phyloP scores from a whole-genome alignment of 140 eudicot species.

The Cichorium intybus region DNA sequence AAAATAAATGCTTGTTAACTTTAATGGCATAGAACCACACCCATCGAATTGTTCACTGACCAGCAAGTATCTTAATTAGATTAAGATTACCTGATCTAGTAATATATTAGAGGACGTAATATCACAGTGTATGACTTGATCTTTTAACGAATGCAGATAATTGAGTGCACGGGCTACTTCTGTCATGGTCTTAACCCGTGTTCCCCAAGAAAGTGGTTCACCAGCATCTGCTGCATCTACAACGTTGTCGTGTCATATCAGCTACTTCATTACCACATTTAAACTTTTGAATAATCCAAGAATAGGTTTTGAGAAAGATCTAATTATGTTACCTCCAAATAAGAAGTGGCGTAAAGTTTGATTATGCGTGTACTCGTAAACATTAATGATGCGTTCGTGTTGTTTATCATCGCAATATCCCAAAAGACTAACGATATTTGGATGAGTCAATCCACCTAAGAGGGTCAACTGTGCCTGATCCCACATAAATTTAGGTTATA shows the following conservation, averaged over 20 bases:
- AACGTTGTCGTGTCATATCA: not conserved
- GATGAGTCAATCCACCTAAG: slow-evolving; percentile 13
- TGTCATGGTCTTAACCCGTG: slow-evolving; percentile 16
- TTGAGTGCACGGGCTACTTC: slow-evolving; percentile 18
- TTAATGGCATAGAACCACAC: no score
- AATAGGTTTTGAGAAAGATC: not conserved
- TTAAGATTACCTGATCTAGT: slow-evolving; percentile 5
- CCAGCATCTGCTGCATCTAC: not conserved
- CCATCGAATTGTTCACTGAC: no score
- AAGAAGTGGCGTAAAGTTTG: not conserved
- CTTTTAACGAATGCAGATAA: slow-evolving; percentile 11
- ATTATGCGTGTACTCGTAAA: slow-evolving; percentile 16
- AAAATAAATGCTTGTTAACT: no score
- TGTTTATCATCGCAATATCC: slow-evolving; percentile 10
- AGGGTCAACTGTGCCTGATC: slow-evolving; percentile 7
- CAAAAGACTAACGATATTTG: slow-evolving; percentile 1
- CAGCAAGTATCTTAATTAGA: no score
- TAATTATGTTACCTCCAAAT: not conserved
- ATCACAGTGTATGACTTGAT: not conserved
- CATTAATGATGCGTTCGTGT: not conserved
- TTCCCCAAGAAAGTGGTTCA: slow-evolving; percentile 23
- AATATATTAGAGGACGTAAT: slow-evolving; percentile 5
- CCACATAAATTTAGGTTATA: not conserved
- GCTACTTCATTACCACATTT: no score
- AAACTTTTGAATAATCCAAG: no score